A percentile compares a stretch with the other conserved stretches of the same genome.
Conservation (phyloP, 176 grass and related monocot species). For the Saccharum spontaneum region DNA sequence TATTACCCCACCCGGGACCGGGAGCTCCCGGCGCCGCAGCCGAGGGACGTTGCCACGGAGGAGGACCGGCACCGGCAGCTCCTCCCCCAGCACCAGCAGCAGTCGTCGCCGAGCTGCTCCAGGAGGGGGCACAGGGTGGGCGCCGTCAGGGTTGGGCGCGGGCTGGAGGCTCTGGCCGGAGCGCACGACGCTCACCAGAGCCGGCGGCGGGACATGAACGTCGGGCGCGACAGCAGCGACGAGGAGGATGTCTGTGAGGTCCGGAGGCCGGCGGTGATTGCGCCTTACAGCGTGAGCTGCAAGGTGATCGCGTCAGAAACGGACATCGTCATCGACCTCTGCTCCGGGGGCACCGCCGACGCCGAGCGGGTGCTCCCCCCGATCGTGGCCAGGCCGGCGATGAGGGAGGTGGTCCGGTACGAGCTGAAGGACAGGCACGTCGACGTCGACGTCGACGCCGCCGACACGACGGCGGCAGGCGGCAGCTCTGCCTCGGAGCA, state of each 20-base stretch:
- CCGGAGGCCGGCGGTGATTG: not conserved
- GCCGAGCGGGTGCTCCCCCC: constrained; percentile 40
- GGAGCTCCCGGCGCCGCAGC: constrained; percentile 9
- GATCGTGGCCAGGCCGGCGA: constrained; percentile 50
- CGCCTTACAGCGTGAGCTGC: not conserved
- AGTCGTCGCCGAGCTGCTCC: constrained; percentile 33
- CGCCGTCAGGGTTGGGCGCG: not conserved
- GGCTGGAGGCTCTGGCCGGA: not conserved
- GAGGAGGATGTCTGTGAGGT: not conserved
- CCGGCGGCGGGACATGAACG: constrained; percentile 26
- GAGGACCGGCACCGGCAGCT: not conserved
- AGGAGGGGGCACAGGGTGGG: constrained; percentile 38
- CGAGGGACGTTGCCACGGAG: constrained; percentile 25
- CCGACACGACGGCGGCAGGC: not conserved
- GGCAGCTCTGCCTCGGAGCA: constrained; percentile 24
- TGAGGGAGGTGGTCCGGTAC: not conserved
- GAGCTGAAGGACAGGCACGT: not conserved
- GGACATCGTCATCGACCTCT: constrained; percentile 58
- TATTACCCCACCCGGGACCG: constrained; percentile 62
- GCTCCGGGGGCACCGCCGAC: not conserved
- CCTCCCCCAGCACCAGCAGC: not conserved
- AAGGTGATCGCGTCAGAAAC: constrained; percentile 45
- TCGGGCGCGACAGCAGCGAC: constrained; percentile 5
- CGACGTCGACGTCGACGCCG: not conserved
- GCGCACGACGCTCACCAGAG: not conserved